Evolutionary conservation across 306 rosid species (phyloP), one percentile per base, ranked within the genome.

Genomic region (Quercus robur): DNA sequence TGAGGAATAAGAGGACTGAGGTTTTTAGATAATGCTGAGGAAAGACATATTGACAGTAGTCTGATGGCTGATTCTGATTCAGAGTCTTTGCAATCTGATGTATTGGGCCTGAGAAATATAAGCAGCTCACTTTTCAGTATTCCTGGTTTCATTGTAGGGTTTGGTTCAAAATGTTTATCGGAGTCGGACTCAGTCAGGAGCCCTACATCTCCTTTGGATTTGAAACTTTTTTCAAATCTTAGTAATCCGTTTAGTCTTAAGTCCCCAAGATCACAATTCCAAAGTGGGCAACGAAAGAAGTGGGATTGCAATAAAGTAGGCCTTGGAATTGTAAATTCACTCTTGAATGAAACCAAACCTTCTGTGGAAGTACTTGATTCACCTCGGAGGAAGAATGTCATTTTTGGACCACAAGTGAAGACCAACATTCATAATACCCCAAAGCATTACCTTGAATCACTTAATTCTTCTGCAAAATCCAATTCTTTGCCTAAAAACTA

Each of bases 171-270:
- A 81, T 81, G 85, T 52, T 86, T 84, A 35, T 78, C 84, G 2
- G 93, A 94, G 38, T 80, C 88, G 20, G 96, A 90, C 82, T 90
- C 94, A 9, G 85, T 77, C 18, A 84, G 93, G 88, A 94, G 98
- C 72, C 97, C 98, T 68, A 89, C 95, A 26, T 92, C 96, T 78
- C 94, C 97, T 79, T 82, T 92, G 31, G 98, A 91, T 83, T 78
- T 89, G 77, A 86, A 78, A 82, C 84, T 89, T 44, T 87, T 90
- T 84, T 81, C 93, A 49, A 92, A 85, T 80, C 84, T 84, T 70
- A 83, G 92, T 76, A 89, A 82, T 75, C 87, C 95, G 1, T 85
- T 86, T 67, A 82, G 87, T 72, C 83, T 56, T 73, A 81, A 79
- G 81, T 81, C 88, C 69, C 56, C 87, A 69, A 75, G 69, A 31